Conservation (phyloP, 805 yeast genomes). For the Hagleromyces aurorensis region DNA sequence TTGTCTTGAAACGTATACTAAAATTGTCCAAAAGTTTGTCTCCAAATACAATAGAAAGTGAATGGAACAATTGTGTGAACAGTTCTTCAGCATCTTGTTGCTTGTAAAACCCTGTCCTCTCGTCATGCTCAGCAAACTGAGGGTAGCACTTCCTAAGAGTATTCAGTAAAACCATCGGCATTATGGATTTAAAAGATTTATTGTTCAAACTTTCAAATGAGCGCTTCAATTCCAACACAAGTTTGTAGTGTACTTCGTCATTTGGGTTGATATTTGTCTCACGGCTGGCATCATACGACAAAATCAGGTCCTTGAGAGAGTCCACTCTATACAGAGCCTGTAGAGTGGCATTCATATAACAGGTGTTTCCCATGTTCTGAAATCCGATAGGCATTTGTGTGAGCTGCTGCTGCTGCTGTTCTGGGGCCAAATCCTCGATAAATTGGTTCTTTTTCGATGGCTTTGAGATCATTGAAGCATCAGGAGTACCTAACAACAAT, state of each 20-base stretch:
- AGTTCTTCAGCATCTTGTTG: slow-evolving; percentile 99
- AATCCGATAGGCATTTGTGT: slow-evolving; percentile 75
- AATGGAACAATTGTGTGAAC: slow-evolving; percentile 64
- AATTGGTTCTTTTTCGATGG: slow-evolving; percentile 52
- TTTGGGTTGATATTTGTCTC: slow-evolving; percentile 16
- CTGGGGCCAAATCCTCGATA: slow-evolving; percentile 56
- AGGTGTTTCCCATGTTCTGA: slow-evolving; percentile 92
- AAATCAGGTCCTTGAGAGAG: slow-evolving; percentile 58
- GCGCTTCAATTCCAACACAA: slow-evolving; percentile 42
- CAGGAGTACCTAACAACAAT: slow-evolving; percentile 92
- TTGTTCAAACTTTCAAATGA: slow-evolving; percentile 37
- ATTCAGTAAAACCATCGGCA: slow-evolving; percentile 62
- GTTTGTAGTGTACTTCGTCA: slow-evolving; percentile 31
- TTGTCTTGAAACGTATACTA: slow-evolving; percentile 55
- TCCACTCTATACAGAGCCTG: slow-evolving; percentile 79
- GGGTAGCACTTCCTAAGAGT: slow-evolving; percentile 65
- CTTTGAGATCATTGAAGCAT: slow-evolving; percentile 43
- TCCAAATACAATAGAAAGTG: slow-evolving; percentile 39
- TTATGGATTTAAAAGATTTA: slow-evolving; percentile 40
- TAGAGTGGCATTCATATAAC: slow-evolving; percentile 83
- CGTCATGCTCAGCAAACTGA: slow-evolving; percentile 78
- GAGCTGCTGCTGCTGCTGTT: slow-evolving; percentile 30
- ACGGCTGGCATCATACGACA: slow-evolving; percentile 46
- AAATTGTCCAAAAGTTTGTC: slow-evolving; percentile 49
- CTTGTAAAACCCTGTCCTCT: slow-evolving; percentile 59